These are phyloP conservation scores for Epichloe typhina DNA, from an alignment of 2,329 filamentous ascomycete genomes.

Conservation along the genomic window DNA sequence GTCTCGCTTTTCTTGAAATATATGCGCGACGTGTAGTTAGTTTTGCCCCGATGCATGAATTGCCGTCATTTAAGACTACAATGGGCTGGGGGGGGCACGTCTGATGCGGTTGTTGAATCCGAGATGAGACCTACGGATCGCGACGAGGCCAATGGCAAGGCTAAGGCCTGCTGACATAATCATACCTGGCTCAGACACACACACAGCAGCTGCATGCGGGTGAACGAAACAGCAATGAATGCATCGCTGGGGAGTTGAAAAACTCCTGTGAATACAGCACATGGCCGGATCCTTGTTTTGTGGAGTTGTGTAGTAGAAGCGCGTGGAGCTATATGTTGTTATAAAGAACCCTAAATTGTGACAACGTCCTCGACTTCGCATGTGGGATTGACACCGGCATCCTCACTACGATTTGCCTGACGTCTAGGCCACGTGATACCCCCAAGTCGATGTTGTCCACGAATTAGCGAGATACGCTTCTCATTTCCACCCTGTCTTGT, in stretches of 20 bases:
- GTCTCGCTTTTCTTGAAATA: background rate
- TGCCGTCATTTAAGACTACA: background rate
- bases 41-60: background rate
- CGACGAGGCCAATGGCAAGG: conserved; percentile 3
- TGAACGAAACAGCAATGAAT: background rate
- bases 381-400: background rate
- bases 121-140: background rate
- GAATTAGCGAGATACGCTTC: background rate
- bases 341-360: background rate
- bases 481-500: background rate
- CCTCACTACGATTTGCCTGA: too few species aligned
- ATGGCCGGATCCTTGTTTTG: background rate
- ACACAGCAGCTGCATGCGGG: background rate
- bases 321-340: background rate
- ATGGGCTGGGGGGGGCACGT: background rate
- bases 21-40: background rate
- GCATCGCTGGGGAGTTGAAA: background rate
- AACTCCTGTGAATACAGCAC: background rate
- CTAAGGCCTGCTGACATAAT: conserved; percentile 3
- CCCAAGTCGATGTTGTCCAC: background rate
- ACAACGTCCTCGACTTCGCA: background rate
- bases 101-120: background rate
- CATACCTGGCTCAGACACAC: background rate
- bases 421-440: background rate
- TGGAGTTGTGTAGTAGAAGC: background rate